Evolutionary conservation across 495 filamentous ascomycete genomes (phyloP).

Genomic region (Penicillium manginii): DNA sequence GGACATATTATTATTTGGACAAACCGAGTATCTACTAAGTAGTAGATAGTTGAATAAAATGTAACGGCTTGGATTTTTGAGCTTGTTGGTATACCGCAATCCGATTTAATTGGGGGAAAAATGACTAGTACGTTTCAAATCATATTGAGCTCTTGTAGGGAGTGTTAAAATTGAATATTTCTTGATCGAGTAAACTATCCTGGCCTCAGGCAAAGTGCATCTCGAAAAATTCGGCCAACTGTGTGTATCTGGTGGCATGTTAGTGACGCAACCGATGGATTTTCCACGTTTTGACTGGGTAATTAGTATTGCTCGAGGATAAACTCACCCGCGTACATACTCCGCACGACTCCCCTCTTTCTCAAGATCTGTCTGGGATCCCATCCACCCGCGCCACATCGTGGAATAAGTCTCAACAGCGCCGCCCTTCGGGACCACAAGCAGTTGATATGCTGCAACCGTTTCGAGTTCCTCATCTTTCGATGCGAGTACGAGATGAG

Average conservation of each 20-base stretch:
- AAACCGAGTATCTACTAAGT: too few relatives aligned
- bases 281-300: background rate
- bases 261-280: background rate
- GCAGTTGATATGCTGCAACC: conserved; percentile 41
- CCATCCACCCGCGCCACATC: conserved; percentile 69
- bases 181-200: background rate
- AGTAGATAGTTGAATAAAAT: too few relatives aligned
- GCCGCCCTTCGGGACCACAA: conserved; percentile 39
- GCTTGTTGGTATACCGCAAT: too few relatives aligned
- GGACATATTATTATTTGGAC: too few relatives aligned
- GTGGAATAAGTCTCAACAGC: conserved; percentile 54
- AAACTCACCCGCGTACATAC: conserved; percentile 55
- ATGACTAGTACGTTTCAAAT: too few relatives aligned
- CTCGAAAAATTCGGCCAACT: conserved; percentile 50
- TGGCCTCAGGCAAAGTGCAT: conserved; percentile 34
- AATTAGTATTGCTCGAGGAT: background rate
- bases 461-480: conserved; percentile 53
- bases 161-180: too few relatives aligned
- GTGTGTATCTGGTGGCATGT: conserved; percentile 34
- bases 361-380: conserved; percentile 57
- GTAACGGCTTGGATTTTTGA: too few relatives aligned
- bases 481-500: conserved; percentile 58
- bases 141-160: too few relatives aligned
- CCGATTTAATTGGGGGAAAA: too few relatives aligned
- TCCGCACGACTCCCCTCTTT: conserved; percentile 52